Conservation (phyloP, 2,329 filamentous ascomycete species). For the Magnaporthales sp. region DNA sequence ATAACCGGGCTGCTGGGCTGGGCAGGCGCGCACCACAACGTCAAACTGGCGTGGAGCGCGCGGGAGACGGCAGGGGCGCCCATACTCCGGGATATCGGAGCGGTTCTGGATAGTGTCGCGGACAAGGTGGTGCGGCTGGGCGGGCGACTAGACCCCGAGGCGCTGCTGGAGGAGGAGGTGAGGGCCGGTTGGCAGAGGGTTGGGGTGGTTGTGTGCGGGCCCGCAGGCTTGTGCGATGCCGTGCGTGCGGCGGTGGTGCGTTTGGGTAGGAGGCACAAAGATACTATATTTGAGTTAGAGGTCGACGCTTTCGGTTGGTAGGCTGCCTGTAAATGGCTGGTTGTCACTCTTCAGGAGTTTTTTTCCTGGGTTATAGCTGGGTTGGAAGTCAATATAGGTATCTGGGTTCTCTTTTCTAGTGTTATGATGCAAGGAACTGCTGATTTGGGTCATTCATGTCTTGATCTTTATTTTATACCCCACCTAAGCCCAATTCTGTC, state of each 20-base stretch:
- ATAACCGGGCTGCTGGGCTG: slow-evolving; percentile 33
- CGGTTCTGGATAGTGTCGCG: slow-evolving; percentile 11
- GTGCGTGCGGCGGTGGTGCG: slow-evolving; percentile 22
- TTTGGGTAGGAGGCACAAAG: background rate
- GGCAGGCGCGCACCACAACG: slow-evolving; percentile 21
- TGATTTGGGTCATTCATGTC: no score
- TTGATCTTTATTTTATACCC: no score
- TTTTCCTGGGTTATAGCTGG: no score
- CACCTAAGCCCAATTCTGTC: no score
- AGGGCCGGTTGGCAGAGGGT: slow-evolving; percentile 18
- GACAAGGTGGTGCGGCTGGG: slow-evolving; percentile 22
- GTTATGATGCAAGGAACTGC: no score
- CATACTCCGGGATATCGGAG: slow-evolving; percentile 12
- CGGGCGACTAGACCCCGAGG: slow-evolving; percentile 20
- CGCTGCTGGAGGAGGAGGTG: slow-evolving; percentile 21
- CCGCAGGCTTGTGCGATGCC: slow-evolving; percentile 29
- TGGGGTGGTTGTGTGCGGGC: slow-evolving; percentile 32
- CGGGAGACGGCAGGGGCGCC: slow-evolving; percentile 15
- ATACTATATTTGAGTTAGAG: slow-evolving; percentile 11
- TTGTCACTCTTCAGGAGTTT: no score
- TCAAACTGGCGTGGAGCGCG: slow-evolving; percentile 28
- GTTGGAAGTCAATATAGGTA: no score
- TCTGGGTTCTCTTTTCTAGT: no score
- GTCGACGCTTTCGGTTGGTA: slow-evolving; percentile 12
- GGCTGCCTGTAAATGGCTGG: no score